Evolutionary conservation across 345 rosid species (phyloP), one percentile per base, ranked within the genome.

Genomic region (Cardamine chenopodiifolia): DNA sequence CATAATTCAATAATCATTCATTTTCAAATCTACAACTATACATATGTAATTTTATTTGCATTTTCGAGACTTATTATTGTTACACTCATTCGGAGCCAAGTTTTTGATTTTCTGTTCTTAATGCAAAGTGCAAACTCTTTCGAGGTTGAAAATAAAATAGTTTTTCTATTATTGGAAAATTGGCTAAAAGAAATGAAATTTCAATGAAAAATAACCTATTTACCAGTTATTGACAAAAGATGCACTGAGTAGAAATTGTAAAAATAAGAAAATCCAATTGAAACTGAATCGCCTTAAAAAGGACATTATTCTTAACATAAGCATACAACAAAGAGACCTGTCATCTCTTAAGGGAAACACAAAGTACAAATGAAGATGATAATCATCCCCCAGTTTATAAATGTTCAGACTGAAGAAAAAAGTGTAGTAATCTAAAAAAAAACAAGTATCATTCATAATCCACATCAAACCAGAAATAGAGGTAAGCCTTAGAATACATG

Each of bases 401-500:
- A 71, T 77, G 72, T 65, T 48, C 68, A 48, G 47, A 47, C 35
- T 47, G 54, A 56, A 39, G 44, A 49, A 55, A 23, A 26, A 19
- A 17, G 10, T 32, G 9, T 34, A 68, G 6, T 28, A 62, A 69
- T 20, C 57, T 17, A 53, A 61, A 11, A 48, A 25, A 32, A 26
- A 64, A 15, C 17, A 35, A 75, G 40, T 40, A 72, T 13, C 52
- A 76, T 60, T 82, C 80, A 28, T 82, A 78, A 52, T 78, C 90
- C 20, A 90, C 87, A 68, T 95, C 93, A 45, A 95, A 95, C 97
- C 97, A 93, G 86, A 93, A 93, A 79, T 91, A 89, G 34, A 86
- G 85, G 17, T 74, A 80, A 59, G 89, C 78, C 58, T 83, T 87
- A 47, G 94, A 86, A 66, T 85, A 92, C 68, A 95, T 90, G 48